These are phyloP conservation scores for Dentiscutata heterogama DNA, from an alignment of 371 early-diverging fungal genomes.

Conservation along the genomic window DNA sequence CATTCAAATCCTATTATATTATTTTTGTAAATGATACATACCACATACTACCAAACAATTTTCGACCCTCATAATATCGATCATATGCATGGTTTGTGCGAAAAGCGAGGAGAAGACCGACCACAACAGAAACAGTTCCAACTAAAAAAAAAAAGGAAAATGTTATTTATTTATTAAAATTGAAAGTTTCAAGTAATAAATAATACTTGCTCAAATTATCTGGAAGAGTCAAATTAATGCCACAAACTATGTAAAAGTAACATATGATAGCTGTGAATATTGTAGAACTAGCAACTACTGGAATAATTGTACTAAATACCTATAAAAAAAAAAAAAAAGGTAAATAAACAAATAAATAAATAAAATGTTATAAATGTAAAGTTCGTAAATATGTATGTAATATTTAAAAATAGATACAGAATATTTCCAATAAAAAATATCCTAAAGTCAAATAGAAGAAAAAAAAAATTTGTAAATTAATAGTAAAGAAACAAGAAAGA, in stretches of 20 bases:
- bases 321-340: not conserved
- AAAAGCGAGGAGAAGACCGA: slow-evolving; percentile 79
- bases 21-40: slow-evolving; percentile 48
- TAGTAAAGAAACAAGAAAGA: too few species aligned
- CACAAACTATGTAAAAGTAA: slow-evolving; percentile 2
- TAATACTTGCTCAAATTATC: slow-evolving; percentile 41
- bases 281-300: slow-evolving; percentile 37
- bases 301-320: slow-evolving; percentile 44
- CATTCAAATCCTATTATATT: too few species aligned
- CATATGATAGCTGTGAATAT: slow-evolving; percentile 16
- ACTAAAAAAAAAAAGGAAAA: slow-evolving; percentile 19
- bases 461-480: too few species aligned
- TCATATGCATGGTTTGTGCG: slow-evolving; percentile 85
- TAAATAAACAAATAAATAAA: too few species aligned
- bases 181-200: not conserved
- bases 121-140: slow-evolving; percentile 45
- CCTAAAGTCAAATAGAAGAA: not conserved
- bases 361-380: not conserved
- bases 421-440: slow-evolving; percentile 38
- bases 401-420: slow-evolving; percentile 17
- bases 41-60: slow-evolving; percentile 38
- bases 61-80: slow-evolving; percentile 61
- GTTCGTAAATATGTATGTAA: not conserved
- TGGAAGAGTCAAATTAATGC: slow-evolving; percentile 17
- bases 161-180: not conserved